A percentile compares a stretch with the other conserved stretches of the same genome.
Evolutionary conservation across 148 eudicot species (phyloP).

Genomic region (Rhododendron simsii): DNA sequence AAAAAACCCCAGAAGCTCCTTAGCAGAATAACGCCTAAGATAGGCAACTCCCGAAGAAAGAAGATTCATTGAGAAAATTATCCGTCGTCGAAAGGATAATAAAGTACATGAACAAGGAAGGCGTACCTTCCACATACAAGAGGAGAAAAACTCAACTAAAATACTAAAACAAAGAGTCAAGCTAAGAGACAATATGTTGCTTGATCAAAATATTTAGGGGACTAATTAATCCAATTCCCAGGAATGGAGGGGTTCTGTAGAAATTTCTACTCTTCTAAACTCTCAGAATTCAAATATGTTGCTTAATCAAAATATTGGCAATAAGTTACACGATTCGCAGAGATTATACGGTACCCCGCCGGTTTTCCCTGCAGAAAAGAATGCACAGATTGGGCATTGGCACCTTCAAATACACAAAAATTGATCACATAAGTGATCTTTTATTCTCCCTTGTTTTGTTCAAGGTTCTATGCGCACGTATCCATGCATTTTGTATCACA

Average conservation of each 20-base stretch:
- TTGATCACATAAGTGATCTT: background rate
- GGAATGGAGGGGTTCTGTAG: background rate
- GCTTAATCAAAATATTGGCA: background rate
- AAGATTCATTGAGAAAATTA: no score
- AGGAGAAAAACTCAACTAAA: no score
- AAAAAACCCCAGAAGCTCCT: no score
- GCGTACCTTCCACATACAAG: no score
- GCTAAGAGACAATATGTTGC: background rate
- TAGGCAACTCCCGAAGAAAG: no score
- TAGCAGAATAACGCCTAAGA: no score
- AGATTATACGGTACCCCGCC: background rate
- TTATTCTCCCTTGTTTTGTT: background rate
- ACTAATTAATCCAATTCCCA: background rate
- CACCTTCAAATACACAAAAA: background rate
- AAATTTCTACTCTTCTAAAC: background rate
- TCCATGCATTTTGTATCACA: background rate
- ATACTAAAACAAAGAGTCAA: no score
- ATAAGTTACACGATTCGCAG: background rate
- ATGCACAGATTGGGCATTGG: background rate
- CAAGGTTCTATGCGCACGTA: background rate
- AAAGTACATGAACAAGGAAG: no score
- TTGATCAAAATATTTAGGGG: no score
- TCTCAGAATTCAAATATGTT: background rate
- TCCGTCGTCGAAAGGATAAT: no score
- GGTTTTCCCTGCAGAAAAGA: background rate